Evolutionary conservation across 148 eudicot species (phyloP).

Genomic region (Amaranthus palmeri): DNA sequence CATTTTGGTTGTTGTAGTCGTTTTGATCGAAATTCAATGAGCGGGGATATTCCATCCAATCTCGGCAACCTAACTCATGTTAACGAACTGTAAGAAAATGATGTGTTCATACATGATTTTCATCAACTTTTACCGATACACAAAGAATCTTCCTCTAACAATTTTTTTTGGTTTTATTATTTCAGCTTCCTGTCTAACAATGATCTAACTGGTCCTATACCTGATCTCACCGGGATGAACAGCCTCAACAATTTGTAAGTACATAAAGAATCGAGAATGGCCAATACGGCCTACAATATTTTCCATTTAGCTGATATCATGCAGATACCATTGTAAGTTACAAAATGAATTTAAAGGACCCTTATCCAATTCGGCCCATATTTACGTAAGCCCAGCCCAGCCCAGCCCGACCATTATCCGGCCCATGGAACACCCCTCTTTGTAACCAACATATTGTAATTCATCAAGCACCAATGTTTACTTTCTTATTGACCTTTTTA

Average conservation of each 20-base stretch:
- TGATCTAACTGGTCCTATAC: conserved; percentile 50
- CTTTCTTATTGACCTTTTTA: background rate
- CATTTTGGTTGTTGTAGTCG: conserved; percentile 44
- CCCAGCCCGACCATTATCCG: too few relatives aligned
- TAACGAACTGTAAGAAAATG: conserved; percentile 60
- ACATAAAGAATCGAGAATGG: background rate
- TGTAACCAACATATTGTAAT: background rate
- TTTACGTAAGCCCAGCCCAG: too few relatives aligned
- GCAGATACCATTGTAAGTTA: too few relatives aligned
- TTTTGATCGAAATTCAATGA: conserved; percentile 59
- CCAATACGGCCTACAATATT: background rate
- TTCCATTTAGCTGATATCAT: background rate
- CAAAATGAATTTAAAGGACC: too few relatives aligned
- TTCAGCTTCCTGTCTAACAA: conserved; percentile 74
- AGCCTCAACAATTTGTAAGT: conserved; percentile 58
- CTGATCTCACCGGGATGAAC: conserved; percentile 64
- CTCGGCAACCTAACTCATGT: conserved; percentile 50
- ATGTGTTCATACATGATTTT: conserved; percentile 3
- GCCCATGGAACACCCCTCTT: background rate
- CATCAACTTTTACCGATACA: background rate
- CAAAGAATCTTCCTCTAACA: background rate
- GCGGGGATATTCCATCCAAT: conserved; percentile 47
- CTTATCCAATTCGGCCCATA: too few relatives aligned
- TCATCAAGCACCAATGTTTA: background rate
- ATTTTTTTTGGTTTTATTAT: conserved; percentile 1